Base-by-base conservation (phyloP, 805 yeast species). In the Metschnikowia drakensbergensis region DNA sequence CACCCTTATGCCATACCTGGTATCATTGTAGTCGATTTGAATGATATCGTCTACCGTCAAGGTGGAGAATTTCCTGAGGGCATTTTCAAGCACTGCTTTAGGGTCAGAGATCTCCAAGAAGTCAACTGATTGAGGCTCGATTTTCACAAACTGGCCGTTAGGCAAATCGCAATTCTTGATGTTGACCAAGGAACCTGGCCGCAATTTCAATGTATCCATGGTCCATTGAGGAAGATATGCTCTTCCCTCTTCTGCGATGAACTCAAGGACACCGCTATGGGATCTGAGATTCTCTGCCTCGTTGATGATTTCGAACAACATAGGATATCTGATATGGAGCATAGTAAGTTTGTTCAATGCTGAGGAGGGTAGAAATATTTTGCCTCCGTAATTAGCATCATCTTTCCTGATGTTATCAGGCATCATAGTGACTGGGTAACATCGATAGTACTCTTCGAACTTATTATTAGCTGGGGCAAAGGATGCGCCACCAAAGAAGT, bases 191-290 rank as follows among this genome's bases (percentile, higher is more conserved):
- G 87, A 78, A 0, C 98, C 98, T 0, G 96, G 87, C 43, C 78
- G 77, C 6, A 87, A 69, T 31, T 75, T 73, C 34, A 94, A 68
- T 0, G 95, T 86, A 39, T 71, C 77, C 86, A 94, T 80, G 91
- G 94, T 91, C 99, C 99, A 94, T 58, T 88, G 89, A 0, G 99
- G 99, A 32, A 94, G 60, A 64, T 94, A 94, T 2, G 82, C 94
- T 48, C 99, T 76, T 13, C 99, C 99, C 71, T 94, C 99, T 62
- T 94, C 98, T 0, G 99, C 97, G 13, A 88, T 86, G 65, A 94
- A 94, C 69, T 94, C 99, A 52, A 94, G 71, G 28, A 94, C 99
- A 62, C 99, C 99, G 41, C 91, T 86, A 64, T 90, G 96, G 0
- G 97, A 88, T 6, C 64, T 71, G 30, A 74, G 63, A 17, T 67